Percentiles rank a stretch among this genome's conserved stretches.
Evolutionary conservation across 2,329 filamentous ascomycete genomes (phyloP).

Genomic region (Exophiala calicioides): DNA sequence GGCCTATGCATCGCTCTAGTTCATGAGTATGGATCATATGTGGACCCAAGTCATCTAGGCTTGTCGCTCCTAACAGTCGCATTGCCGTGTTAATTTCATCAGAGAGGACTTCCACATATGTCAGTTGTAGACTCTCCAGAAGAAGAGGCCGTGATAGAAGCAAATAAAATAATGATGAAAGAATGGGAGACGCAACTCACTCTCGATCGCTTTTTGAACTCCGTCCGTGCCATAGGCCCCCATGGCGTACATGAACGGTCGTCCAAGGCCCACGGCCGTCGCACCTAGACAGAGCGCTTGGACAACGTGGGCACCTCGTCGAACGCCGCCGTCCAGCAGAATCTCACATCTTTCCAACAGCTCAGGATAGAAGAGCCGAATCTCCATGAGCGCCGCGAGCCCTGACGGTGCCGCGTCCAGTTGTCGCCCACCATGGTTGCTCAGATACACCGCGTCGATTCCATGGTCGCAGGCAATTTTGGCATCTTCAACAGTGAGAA

Average conservation of each 20-base stretch:
- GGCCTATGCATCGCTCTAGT: too few relatives aligned
- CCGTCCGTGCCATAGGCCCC: slow-evolving; percentile 54
- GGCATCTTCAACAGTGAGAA: slow-evolving; percentile 59
- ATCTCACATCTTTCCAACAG: slow-evolving; percentile 54
- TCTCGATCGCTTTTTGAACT: slow-evolving; percentile 55
- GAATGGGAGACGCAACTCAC: slow-evolving; percentile 28
- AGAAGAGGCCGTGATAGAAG: too few relatives aligned
- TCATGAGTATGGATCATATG: too few relatives aligned
- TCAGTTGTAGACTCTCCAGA: too few relatives aligned
- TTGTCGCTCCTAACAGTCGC: too few relatives aligned
- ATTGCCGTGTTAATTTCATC: too few relatives aligned
- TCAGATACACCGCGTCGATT: slow-evolving; percentile 56
- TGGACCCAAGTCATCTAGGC: too few relatives aligned
- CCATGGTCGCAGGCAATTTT: slow-evolving; percentile 51
- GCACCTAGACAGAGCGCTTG: slow-evolving; percentile 57
- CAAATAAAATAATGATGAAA: too few relatives aligned
- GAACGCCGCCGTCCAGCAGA: slow-evolving; percentile 56
- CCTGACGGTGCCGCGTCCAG: slow-evolving; percentile 53
- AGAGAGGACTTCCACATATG: too few relatives aligned
- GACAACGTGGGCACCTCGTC: slow-evolving; percentile 56
- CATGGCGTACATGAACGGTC: slow-evolving; percentile 55
- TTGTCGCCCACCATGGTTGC: slow-evolving; percentile 61
- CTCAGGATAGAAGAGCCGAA: slow-evolving; percentile 52
- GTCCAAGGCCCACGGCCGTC: slow-evolving; percentile 55
- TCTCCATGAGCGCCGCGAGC: slow-evolving; percentile 55